These are phyloP conservation scores for Fusarium liriodendri DNA, from an alignment of 2,329 filamentous ascomycete genomes.

Conservation along the genomic window DNA sequence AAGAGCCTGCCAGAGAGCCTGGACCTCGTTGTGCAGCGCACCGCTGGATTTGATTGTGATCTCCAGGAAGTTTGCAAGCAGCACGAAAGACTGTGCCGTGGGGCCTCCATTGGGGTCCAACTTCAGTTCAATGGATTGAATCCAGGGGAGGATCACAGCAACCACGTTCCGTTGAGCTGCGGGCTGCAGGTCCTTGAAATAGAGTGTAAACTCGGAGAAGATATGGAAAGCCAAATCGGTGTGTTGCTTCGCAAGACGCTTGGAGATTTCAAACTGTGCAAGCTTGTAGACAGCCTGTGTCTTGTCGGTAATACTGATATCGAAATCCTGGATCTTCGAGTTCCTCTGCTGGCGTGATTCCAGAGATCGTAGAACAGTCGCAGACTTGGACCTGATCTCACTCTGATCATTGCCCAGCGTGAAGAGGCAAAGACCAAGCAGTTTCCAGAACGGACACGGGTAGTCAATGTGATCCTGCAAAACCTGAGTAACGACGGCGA, in stretches of 20 bases:
- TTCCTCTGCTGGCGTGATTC: slow-evolving; percentile 83
- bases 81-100: slow-evolving; percentile 91
- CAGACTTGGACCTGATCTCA: slow-evolving; percentile 89
- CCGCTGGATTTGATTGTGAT: slow-evolving; percentile 94
- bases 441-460: slow-evolving; percentile 88
- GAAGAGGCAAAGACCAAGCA: slow-evolving; percentile 88
- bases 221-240: slow-evolving; percentile 90
- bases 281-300: slow-evolving; percentile 98
- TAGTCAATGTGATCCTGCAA: slow-evolving; percentile 86
- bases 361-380: slow-evolving; percentile 80
- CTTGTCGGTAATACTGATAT: slow-evolving; percentile 98
- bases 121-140: slow-evolving; percentile 92
- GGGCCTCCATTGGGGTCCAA: slow-evolving; percentile 92
- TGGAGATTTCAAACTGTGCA: slow-evolving; percentile 96
- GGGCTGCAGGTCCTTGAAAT: slow-evolving; percentile 88
- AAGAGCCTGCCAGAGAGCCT: slow-evolving; percentile 96
- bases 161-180: slow-evolving; percentile 93
- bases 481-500: slow-evolving; percentile 90
- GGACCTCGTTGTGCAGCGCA: slow-evolving; percentile 93
- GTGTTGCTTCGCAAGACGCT: slow-evolving; percentile 88
- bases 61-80: slow-evolving; percentile 93
- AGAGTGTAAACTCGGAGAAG: slow-evolving; percentile 94
- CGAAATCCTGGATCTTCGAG: slow-evolving; percentile 95
- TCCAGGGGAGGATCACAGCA: slow-evolving; percentile 94
- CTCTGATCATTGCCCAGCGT: slow-evolving; percentile 93